Conservation (phyloP, 2,329 filamentous ascomycete species). For the Coniosporium tulheliwenetii region DNA sequence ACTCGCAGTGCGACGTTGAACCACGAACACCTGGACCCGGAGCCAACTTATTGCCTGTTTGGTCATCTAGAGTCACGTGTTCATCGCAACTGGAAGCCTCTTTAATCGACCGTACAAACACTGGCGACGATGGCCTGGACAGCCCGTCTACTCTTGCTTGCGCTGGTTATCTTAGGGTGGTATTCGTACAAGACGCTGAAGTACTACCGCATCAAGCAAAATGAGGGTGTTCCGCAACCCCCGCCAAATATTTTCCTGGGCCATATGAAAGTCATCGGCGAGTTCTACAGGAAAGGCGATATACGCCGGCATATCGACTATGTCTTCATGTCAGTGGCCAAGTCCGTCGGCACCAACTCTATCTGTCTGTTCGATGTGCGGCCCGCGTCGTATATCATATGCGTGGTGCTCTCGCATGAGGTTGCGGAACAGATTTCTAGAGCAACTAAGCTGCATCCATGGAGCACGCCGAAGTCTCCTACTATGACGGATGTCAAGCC, state of each 20-base stretch:
- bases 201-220: constrained; percentile 14
- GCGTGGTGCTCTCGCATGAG: constrained; percentile 14
- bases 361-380: constrained; percentile 16
- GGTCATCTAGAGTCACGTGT: too few species aligned
- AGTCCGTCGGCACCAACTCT: constrained; percentile 12
- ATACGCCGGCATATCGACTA: constrained; percentile 16
- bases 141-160: too few species aligned
- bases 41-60: too few species aligned
- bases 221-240: constrained; percentile 10
- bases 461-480: too few species aligned
- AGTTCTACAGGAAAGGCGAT: constrained; percentile 13
- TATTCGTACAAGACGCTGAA: constrained; percentile 9
- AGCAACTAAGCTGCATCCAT: constrained; percentile 2
- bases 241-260: constrained; percentile 13
- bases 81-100: too few species aligned
- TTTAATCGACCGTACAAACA: too few species aligned
- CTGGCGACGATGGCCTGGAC: too few species aligned
- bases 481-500: too few species aligned
- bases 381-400: constrained; percentile 12
- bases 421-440: constrained; percentile 18
- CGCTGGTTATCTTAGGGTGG: constrained; percentile 2
- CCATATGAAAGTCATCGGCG: constrained; percentile 12
- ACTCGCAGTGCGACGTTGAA: too few species aligned
- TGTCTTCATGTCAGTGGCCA: constrained; percentile 13
- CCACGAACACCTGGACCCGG: too few species aligned